Evolutionary conservation across 2,329 filamentous ascomycete species (phyloP), one percentile per base, ranked within the genome.

Genomic region (Triangularia setosa): DNA sequence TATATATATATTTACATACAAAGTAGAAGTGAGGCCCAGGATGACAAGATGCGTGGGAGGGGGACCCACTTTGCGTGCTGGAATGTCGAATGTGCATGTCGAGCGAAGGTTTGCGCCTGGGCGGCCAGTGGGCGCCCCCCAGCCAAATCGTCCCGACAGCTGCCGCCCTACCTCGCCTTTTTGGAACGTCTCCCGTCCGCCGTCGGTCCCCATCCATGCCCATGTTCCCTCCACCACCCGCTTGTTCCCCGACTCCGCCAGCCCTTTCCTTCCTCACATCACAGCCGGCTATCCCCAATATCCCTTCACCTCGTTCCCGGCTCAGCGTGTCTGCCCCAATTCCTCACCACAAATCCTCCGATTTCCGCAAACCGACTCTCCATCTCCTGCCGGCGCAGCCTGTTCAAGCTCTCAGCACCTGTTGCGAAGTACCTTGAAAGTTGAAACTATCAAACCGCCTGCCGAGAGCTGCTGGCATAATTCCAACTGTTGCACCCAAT

Each of bases 41-140:
- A 60, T 60, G 24, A 60, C 28, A 16, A 33, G 16, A 21, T 60
- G 30, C 11, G 25, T 44, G 16, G 56, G 54, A 24, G 54, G 60
- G 57, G 58, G 65, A 61, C 65, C 67, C 67, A 67, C 65, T 44
- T 54, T 60, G 57, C 23, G 14, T 62, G 64, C 64, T 28, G 66
- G 60, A 64, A 62, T 59, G 62, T 67, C 40, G 58, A 64, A 61
- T 33, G 61, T 54, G 35, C 64, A 62, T 62, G 63, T 54, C 54
- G 61, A 40, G 58, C 56, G 30, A 58, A 62, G 65, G 52, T 16
- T 55, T 24, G 52, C 52, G 58, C 54, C 67, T 63, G 65, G 68
- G 64, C 68, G 67, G 64, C 67, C n/a, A n/a, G n/a, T n/a, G n/a
- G n/a, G n/a, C n/a, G n/a, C n/a, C 67, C 66, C 65, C 62, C 67